Evolutionary conservation across 768 basidiomycete species (phyloP).

Genomic region (Hericium coralloides): DNA sequence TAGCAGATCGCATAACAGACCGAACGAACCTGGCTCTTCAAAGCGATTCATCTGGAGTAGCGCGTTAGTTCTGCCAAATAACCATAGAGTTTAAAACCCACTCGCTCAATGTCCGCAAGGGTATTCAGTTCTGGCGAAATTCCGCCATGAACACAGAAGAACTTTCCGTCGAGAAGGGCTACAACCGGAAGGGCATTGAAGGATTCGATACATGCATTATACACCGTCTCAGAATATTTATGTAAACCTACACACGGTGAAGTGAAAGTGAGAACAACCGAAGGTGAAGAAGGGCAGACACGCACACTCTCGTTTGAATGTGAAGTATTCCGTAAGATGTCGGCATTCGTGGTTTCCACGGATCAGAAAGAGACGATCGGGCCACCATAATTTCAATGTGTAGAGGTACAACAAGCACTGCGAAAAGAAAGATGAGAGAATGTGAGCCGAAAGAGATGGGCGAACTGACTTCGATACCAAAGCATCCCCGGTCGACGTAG

Average conservation of each 20-base stretch:
- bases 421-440: neutral
- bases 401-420: constrained; percentile 53
- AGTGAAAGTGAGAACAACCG: neutral
- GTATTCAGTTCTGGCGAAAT: constrained; percentile 80
- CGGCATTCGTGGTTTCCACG: constrained; percentile 62
- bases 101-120: constrained; percentile 64
- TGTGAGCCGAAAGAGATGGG: neutral
- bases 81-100: constrained; percentile 24
- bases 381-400: constrained; percentile 56
- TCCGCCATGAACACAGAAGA: constrained; percentile 97
- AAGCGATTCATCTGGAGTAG: constrained; percentile 76
- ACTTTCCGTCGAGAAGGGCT: constrained; percentile 88
- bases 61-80: neutral
- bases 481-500: constrained; percentile 92
- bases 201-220: constrained; percentile 86
- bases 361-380: constrained; percentile 49
- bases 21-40: constrained; percentile 86
- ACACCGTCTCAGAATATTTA: constrained; percentile 80
- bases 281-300: constrained; percentile 7
- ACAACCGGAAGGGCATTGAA: constrained; percentile 88
- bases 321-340: constrained; percentile 62
- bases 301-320: constrained; percentile 95
- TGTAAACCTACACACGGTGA: constrained; percentile 55
- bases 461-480: constrained; percentile 53
- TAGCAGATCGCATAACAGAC: constrained; percentile 87